Conservation (phyloP, 257 asterid genomes). For the Forsythia viridissima region DNA sequence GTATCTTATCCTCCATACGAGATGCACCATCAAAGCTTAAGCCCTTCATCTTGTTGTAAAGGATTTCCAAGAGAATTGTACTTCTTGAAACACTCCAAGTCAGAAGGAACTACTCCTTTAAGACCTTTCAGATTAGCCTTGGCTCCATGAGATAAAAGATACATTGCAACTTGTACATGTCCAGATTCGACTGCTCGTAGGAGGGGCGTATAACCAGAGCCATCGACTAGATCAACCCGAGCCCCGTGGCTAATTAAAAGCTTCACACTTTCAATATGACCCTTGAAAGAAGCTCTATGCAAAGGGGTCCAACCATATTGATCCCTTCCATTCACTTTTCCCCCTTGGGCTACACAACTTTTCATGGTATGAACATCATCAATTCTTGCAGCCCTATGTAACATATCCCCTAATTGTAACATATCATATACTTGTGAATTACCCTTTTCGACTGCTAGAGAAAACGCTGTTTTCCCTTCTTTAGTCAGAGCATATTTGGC, state of each 20-base stretch:
- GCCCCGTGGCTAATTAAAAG: slow-evolving; percentile 58
- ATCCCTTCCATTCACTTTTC: slow-evolving; percentile 56
- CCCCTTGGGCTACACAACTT: slow-evolving; percentile 58
- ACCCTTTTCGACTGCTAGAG: slow-evolving; percentile 50
- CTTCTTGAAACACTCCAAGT: slow-evolving; percentile 39
- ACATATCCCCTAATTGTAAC: slow-evolving; percentile 45
- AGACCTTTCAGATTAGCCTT: slow-evolving; percentile 59
- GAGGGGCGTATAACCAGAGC: slow-evolving; percentile 60
- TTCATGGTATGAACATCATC: slow-evolving; percentile 47
- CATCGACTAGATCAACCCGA: slow-evolving; percentile 53
- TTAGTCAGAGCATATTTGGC: slow-evolving; percentile 45
- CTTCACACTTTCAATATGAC: slow-evolving; percentile 58
- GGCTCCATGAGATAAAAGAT: slow-evolving; percentile 67
- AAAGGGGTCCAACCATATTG: slow-evolving; percentile 82
- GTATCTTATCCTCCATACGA: neutral
- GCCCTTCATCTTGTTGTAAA: slow-evolving; percentile 17
- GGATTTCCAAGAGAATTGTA: slow-evolving; percentile 29
- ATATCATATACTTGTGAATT: slow-evolving; percentile 41
- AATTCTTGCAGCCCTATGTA: slow-evolving; percentile 58
- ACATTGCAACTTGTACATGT: slow-evolving; percentile 58
- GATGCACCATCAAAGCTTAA: neutral
- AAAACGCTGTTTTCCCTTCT: slow-evolving; percentile 61
- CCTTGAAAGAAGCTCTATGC: slow-evolving; percentile 78
- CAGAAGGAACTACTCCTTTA: slow-evolving; percentile 30
- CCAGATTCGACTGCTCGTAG: slow-evolving; percentile 66